phyloP scores from a whole-genome alignment of 441 rosid species.

The Metrosideros polymorpha region DNA sequence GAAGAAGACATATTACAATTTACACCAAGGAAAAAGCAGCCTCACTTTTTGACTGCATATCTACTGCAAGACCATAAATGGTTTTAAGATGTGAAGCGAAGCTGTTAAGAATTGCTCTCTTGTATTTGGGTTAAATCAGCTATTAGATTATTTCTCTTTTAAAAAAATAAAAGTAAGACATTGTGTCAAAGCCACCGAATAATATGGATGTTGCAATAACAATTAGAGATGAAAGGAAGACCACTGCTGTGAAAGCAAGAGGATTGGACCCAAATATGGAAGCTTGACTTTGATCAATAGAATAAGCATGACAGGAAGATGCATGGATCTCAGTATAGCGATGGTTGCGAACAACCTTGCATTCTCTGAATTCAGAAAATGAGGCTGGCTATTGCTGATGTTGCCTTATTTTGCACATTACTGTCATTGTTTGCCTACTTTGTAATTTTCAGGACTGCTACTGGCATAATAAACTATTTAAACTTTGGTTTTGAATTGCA shows the following conservation, averaged over 20 bases:
- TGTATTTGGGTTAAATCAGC: neutral
- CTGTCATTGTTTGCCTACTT: neutral
- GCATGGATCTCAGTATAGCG: neutral
- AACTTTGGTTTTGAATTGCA: slow-evolving; percentile 4
- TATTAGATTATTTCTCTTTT: neutral
- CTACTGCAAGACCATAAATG: neutral
- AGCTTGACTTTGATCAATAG: neutral
- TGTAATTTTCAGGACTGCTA: neutral
- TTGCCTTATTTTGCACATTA: neutral
- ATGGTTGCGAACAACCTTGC: neutral
- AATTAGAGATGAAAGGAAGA: neutral
- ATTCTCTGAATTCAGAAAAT: neutral
- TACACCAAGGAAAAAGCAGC: neutral
- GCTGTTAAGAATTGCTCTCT: neutral
- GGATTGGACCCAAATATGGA: neutral
- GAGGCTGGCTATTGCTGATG: neutral
- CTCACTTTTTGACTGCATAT: neutral
- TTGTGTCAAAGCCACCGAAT: neutral
- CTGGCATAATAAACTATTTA: neutral
- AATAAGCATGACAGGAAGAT: neutral
- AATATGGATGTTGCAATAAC: neutral
- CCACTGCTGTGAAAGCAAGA: neutral
- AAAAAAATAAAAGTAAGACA: neutral
- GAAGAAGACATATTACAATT: neutral
- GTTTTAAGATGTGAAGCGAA: neutral